Evolutionary conservation across 441 rosid genomes (phyloP).

Genomic region (Eutrema salsugineum): DNA sequence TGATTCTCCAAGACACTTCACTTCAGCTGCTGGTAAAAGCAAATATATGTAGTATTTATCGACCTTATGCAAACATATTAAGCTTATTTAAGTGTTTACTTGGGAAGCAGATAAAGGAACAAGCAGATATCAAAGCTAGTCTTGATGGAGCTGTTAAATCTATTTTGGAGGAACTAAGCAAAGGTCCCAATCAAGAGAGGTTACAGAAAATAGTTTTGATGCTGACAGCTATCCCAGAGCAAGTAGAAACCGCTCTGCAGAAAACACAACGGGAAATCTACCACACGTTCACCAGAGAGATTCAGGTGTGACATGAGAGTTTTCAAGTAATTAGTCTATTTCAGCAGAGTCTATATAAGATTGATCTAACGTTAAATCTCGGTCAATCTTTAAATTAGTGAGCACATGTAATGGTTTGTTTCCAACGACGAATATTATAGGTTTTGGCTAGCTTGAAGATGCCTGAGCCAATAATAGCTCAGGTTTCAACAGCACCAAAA

Average conservation of each 20-base stretch:
- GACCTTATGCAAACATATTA: slow-evolving; percentile 4
- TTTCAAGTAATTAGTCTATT: background rate
- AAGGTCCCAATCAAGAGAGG: slow-evolving; percentile 46
- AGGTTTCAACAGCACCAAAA: slow-evolving; percentile 25
- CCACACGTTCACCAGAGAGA: slow-evolving; percentile 46
- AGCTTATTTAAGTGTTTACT: background rate
- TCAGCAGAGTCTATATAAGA: background rate
- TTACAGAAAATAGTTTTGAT: slow-evolving; percentile 42
- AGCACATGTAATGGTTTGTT: background rate
- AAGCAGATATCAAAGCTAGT: slow-evolving; percentile 55
- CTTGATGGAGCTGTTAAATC: slow-evolving; percentile 57
- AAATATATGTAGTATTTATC: background rate
- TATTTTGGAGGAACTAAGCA: slow-evolving; percentile 52
- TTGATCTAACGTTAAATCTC: background rate
- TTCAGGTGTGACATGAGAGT: slow-evolving; percentile 43
- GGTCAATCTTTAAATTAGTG: background rate
- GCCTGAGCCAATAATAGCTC: slow-evolving; percentile 17
- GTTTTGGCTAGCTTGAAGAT: slow-evolving; percentile 19
- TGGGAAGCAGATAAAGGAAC: slow-evolving; percentile 58
- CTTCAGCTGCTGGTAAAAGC: slow-evolving; percentile 66
- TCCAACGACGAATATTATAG: slow-evolving; percentile 19
- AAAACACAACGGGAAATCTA: slow-evolving; percentile 51
- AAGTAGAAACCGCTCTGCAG: slow-evolving; percentile 47
- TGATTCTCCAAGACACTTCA: slow-evolving; percentile 55
- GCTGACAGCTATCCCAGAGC: slow-evolving; percentile 55